Evolutionary conservation across 345 rosid species (phyloP).

Genomic region (Anastatica hierochuntica): DNA sequence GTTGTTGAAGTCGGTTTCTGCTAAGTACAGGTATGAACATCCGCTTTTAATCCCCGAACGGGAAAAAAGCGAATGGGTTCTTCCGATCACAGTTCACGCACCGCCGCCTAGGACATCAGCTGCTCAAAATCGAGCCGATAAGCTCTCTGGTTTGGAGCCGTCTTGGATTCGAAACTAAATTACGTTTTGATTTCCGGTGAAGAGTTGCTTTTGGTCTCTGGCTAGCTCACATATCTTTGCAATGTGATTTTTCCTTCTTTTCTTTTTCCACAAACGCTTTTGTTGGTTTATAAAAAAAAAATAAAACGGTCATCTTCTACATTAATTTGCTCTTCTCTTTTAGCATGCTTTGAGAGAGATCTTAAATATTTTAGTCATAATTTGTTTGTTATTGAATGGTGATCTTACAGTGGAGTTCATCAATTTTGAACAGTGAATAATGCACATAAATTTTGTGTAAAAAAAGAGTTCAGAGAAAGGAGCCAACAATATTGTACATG

Average conservation of each 20-base stretch:
- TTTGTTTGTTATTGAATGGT: neutral
- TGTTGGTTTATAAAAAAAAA: neutral
- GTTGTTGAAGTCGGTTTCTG: conserved; percentile 2
- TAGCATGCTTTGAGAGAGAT: neutral
- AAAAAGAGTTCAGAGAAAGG: too few relatives aligned
- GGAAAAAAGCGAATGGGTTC: conserved; percentile 89
- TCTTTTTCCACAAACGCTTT: neutral
- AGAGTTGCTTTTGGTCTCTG: neutral
- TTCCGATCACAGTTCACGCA: conserved; percentile 86
- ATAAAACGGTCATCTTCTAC: neutral
- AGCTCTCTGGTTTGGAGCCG: conserved; percentile 56
- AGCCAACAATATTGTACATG: too few relatives aligned
- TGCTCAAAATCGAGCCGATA: conserved; percentile 47
- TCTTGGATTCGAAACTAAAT: conserved; percentile 44
- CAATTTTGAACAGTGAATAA: too few relatives aligned
- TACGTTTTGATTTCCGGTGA: conserved; percentile 5
- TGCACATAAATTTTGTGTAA: too few relatives aligned
- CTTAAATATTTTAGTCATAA: neutral
- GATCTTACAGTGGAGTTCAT: neutral
- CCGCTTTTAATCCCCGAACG: conserved; percentile 72
- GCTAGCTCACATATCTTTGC: conserved; percentile 10
- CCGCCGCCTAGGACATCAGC: conserved; percentile 55
- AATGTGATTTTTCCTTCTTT: neutral
- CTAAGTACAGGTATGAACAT: conserved; percentile 64
- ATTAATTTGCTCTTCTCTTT: neutral